Conservation (phyloP, 2,329 filamentous ascomycete species). For the Aspergillus piperis region DNA sequence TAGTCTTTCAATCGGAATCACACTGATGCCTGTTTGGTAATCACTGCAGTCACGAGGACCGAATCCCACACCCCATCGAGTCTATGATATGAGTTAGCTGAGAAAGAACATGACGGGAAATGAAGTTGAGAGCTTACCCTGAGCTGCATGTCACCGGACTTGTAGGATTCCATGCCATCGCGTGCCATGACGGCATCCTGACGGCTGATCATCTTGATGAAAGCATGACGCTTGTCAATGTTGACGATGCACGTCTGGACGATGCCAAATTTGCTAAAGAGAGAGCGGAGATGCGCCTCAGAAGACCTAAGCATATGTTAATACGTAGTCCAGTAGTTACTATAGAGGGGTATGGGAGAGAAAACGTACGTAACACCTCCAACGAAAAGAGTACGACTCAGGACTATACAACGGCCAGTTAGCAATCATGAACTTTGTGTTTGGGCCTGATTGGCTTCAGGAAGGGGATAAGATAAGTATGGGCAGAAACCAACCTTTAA, state of each 20-base stretch:
- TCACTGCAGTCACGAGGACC: conserved; percentile 96
- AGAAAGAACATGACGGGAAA: not conserved
- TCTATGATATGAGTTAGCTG: conserved; percentile 55
- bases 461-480: not conserved
- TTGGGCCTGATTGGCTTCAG: no score
- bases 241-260: conserved; percentile 99
- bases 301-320: conserved; percentile 59
- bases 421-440: not conserved
- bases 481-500: conserved; percentile 61
- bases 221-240: conserved; percentile 95
- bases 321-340: not conserved
- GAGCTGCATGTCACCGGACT: conserved; percentile 70
- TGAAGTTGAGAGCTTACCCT: conserved; percentile 55
- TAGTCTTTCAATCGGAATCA: conserved; percentile 88
- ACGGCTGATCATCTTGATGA: conserved; percentile 96
- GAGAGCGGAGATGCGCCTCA: conserved; percentile 75
- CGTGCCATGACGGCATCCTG: conserved; percentile 82
- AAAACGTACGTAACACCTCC: conserved; percentile 82
- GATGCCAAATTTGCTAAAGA: conserved; percentile 79
- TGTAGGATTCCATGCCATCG: conserved; percentile 79
- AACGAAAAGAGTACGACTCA: conserved; percentile 94
- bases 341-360: not conserved
- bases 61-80: conserved; percentile 96
- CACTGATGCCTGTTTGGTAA: conserved; percentile 85
- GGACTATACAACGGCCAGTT: conserved; percentile 54